Base-by-base conservation (phyloP, 129 eudicot genomes). In the Helichrysum umbraculigerum region DNA sequence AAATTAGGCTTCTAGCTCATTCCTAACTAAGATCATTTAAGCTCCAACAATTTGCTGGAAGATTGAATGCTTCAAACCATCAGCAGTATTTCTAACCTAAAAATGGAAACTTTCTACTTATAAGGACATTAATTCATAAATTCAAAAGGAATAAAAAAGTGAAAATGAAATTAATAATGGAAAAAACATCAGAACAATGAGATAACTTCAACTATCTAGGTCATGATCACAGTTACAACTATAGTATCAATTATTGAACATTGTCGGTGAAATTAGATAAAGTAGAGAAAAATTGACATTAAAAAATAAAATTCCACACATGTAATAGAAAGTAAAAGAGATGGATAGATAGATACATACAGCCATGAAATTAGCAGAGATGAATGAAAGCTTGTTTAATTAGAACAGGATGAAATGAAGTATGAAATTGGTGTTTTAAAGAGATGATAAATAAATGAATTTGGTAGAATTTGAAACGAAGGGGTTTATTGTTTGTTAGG, bases 341-440 rank as follows among this genome's bases (percentile, higher is more conserved):
- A 19, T 4, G 20, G 62, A 14, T 57, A 65, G 62, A 14, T 57
- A 65, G 42, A 32, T 17, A 65, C 70, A 33, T 65, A 65, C 70
- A 37, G 70, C 70, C 70, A 65, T 65, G 42, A 62, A 28, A 9
- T 33, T 65, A 65, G 28, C 70, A 65, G 44, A 61, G n/a, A 61
- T 25, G 3, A 25, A 21, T 61, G 29, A 5, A 47, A 12, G 54
- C n/a, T 57, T 57, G 4, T 6, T 57, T 57, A 57, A 19, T 57
- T n/a, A 57, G 39, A 62, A n/a, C 11, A 25, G 28, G 28, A 62
- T 32, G 42, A 33, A 33, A 57, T 57, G 22, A n/a, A 57, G 29
- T 57, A 57, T n/a, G 70, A 15, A 25, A 65, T 16, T 65, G 21
- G 42, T n/a, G 22, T 65, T 65, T 64, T 5, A 64, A 64, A 32